These are phyloP conservation scores for Oryza coarctata DNA, from an alignment of 176 grass and related monocot species.

Conservation along the genomic window DNA sequence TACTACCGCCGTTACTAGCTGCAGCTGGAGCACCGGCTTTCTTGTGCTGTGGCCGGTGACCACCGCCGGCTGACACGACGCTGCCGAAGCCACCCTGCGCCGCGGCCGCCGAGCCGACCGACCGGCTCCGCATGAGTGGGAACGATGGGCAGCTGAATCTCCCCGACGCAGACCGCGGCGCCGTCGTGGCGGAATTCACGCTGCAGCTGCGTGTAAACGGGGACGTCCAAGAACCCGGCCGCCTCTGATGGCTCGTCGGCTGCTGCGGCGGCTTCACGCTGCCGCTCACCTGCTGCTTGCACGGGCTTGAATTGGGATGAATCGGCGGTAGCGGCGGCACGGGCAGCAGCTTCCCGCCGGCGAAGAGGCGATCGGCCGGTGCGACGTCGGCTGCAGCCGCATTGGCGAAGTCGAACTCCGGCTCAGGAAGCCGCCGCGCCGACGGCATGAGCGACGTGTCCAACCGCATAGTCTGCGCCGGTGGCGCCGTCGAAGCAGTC, in stretches of 20 bases:
- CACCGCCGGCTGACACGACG: neutral
- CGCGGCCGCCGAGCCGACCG: conserved; percentile 23
- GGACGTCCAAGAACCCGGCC: conserved; percentile 2
- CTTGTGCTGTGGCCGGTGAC: conserved; percentile 7
- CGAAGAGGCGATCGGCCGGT: conserved; percentile 56
- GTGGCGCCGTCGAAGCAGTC: neutral
- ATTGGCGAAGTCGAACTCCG: conserved; percentile 51
- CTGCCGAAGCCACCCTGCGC: neutral
- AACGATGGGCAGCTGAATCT: conserved; percentile 39
- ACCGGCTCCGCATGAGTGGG: conserved; percentile 56
- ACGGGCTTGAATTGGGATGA: neutral
- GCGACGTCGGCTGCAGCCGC: conserved; percentile 34
- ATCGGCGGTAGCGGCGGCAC: conserved; percentile 32
- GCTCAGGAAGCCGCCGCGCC: neutral
- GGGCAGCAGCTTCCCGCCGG: conserved; percentile 54
- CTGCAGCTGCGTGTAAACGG: conserved; percentile 52
- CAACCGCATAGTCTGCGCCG: neutral
- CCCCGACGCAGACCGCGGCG: conserved; percentile 16
- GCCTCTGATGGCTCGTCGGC: neutral
- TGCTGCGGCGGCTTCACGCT: neutral
- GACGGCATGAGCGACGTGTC: conserved; percentile 25
- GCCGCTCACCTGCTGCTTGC: neutral
- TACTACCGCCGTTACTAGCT: neutral
- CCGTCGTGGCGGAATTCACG: conserved; percentile 33
- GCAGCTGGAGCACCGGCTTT: neutral